Conservation (phyloP, 2,329 filamentous ascomycete genomes). For the Aspergillus hortae region DNA sequence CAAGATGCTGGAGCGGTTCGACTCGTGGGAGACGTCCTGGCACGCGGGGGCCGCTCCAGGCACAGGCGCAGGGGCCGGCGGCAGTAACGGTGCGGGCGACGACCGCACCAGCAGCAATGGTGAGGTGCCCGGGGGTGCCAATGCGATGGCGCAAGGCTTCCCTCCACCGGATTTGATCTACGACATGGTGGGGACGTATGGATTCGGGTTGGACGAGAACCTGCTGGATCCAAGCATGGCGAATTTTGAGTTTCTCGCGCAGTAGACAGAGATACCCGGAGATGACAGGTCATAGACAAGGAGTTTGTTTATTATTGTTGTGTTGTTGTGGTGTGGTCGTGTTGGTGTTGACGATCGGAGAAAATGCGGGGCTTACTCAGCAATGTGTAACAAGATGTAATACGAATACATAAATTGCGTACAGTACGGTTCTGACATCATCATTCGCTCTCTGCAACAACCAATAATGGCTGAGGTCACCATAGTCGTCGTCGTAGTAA, state of each 20-base stretch:
- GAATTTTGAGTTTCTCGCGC: conserved; percentile 38
- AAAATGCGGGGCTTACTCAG: too few species aligned
- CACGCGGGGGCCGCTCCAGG: conserved; percentile 12
- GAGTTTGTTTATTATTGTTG: too few species aligned
- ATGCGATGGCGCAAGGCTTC: conserved; percentile 40
- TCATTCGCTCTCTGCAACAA: not conserved
- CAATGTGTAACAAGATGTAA: too few species aligned
- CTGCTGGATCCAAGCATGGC: conserved; percentile 41
- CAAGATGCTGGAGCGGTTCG: conserved; percentile 41
- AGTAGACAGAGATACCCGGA: conserved; percentile 15
- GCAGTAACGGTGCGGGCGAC: not conserved
- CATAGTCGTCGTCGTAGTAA: not conserved
- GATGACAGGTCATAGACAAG: not conserved
- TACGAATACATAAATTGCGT: not conserved
- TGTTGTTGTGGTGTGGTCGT: too few species aligned
- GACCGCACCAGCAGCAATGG: not conserved
- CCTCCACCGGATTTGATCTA: conserved; percentile 41
- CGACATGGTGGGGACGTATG: conserved; percentile 43
- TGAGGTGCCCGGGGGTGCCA: conserved; percentile 38
- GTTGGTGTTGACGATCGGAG: too few species aligned
- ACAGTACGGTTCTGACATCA: not conserved
- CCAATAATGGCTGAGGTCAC: not conserved
- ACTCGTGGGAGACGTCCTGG: conserved; percentile 37
- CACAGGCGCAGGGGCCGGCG: not conserved
- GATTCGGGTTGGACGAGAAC: conserved; percentile 41